phyloP scores from a whole-genome alignment of 2,329 filamentous ascomycete genomes.

The Fusarium anthophilum region DNA sequence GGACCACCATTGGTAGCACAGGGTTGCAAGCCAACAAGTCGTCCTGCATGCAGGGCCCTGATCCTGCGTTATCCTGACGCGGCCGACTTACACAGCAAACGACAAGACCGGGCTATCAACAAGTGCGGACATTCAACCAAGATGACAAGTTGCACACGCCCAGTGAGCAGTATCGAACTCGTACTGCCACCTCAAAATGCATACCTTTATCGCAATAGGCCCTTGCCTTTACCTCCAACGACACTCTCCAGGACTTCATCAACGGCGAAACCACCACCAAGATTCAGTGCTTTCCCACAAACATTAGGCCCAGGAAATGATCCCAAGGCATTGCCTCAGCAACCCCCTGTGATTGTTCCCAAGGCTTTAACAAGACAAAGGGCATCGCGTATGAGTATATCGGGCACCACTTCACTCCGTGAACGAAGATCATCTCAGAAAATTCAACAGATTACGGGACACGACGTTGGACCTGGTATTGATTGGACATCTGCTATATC shows the following conservation, averaged over 20 bases:
- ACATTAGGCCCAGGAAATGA: constrained; percentile 33
- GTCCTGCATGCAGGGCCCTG: constrained; percentile 22
- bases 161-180: constrained; percentile 29
- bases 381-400: constrained; percentile 33
- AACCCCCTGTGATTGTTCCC: constrained; percentile 18
- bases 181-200: constrained; percentile 37
- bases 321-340: constrained; percentile 23
- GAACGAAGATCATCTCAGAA: constrained; percentile 49
- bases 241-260: constrained; percentile 12
- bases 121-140: background rate
- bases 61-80: constrained; percentile 9
- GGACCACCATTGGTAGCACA: constrained; percentile 12
- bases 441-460: constrained; percentile 54
- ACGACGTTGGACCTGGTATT: constrained; percentile 46
- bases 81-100: background rate
- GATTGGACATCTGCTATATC: constrained; percentile 28
- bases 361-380: constrained; percentile 25
- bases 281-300: constrained; percentile 31
- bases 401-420: constrained; percentile 24
- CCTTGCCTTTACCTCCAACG: constrained; percentile 34
- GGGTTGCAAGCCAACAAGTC: constrained; percentile 18
- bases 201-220: constrained; percentile 34
- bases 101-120: background rate
- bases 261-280: constrained; percentile 11
- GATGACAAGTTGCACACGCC: constrained; percentile 29